Evolutionary conservation across 1,139 yeast genomes (phyloP).

Genomic region (Geotrichum macrosporum): DNA sequence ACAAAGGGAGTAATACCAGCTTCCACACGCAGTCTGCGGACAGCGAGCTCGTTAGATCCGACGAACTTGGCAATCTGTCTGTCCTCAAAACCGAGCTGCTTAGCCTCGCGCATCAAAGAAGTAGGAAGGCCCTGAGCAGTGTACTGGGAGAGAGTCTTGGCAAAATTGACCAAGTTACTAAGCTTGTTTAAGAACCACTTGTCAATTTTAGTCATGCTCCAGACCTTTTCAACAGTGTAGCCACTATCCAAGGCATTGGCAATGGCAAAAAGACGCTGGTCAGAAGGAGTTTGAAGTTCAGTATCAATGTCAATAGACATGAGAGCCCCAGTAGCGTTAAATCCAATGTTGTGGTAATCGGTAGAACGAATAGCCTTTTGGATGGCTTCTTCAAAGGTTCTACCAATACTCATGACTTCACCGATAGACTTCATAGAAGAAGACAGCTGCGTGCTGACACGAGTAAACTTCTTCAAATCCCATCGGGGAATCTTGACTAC

Average conservation of each 20-base stretch:
- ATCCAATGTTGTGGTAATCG: slow-evolving; percentile 91
- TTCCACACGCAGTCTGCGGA: slow-evolving; percentile 46
- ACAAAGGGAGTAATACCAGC: slow-evolving; percentile 82
- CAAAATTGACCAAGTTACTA: slow-evolving; percentile 65
- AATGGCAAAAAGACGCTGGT: slow-evolving; percentile 92
- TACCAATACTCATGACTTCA: slow-evolving; percentile 98
- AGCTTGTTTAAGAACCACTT: slow-evolving; percentile 93
- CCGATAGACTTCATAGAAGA: slow-evolving; percentile 99
- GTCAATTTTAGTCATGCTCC: slow-evolving; percentile 86
- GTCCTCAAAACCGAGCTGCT: slow-evolving; percentile 93
- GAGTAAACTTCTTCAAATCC: slow-evolving; percentile 94
- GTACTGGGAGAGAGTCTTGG: slow-evolving; percentile 55
- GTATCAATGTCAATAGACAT: slow-evolving; percentile 86
- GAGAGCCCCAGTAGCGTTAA: slow-evolving; percentile 79
- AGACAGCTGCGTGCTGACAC: slow-evolving; percentile 87
- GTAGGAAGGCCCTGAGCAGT: slow-evolving; percentile 58
- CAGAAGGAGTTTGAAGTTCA: slow-evolving; percentile 92
- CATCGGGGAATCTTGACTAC: slow-evolving; percentile 98
- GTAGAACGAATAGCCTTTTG: slow-evolving; percentile 97
- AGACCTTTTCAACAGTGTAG: slow-evolving; percentile 87
- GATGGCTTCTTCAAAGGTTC: slow-evolving; percentile 95
- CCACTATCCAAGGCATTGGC: slow-evolving; percentile 86
- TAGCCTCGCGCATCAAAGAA: slow-evolving; percentile 70
- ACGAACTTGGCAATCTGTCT: slow-evolving; percentile 81
- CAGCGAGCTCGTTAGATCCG: slow-evolving; percentile 65